These are phyloP conservation scores for Hymenoscyphus salicellus DNA, from an alignment of 2,329 filamentous ascomycete species.

Conservation along the genomic window DNA sequence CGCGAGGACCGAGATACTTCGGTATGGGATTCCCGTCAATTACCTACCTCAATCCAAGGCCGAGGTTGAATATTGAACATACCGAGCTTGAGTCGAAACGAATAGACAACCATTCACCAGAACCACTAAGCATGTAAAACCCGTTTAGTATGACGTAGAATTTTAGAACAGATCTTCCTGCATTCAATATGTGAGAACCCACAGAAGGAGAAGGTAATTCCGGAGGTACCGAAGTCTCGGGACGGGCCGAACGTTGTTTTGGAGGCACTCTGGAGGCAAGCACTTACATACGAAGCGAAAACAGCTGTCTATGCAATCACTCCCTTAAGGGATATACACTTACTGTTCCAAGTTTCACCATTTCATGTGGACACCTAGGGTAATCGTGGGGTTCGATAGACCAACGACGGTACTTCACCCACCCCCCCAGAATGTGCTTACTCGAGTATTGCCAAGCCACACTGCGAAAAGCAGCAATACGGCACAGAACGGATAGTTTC, in stretches of 20 bases:
- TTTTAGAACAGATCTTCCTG: neutral
- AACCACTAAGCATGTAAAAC: neutral
- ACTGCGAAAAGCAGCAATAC: neutral
- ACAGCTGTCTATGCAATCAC: neutral
- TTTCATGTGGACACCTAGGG: neutral
- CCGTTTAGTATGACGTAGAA: neutral
- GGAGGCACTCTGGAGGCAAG: neutral
- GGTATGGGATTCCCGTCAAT: neutral
- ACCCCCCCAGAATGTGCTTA: neutral
- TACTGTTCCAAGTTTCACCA: neutral
- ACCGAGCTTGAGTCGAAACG: neutral
- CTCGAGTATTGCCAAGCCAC: neutral
- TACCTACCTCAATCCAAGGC: neutral
- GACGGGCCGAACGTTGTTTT: slow-evolving; percentile 5
- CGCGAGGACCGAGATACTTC: neutral
- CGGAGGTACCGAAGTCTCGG: slow-evolving; percentile 5
- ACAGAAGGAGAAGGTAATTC: neutral
- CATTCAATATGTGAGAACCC: neutral
- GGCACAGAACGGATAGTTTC: neutral
- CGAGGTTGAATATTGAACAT: neutral
- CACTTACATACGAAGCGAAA: neutral
- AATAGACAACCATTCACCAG: neutral
- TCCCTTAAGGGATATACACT: neutral
- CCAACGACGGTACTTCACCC: neutral
- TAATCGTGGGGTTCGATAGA: neutral